Percentiles rank a stretch among this genome's conserved stretches.
These are phyloP conservation scores for Boletus holoroseus DNA, from an alignment of 1,284 basidiomycete species.

Conservation along the genomic window DNA sequence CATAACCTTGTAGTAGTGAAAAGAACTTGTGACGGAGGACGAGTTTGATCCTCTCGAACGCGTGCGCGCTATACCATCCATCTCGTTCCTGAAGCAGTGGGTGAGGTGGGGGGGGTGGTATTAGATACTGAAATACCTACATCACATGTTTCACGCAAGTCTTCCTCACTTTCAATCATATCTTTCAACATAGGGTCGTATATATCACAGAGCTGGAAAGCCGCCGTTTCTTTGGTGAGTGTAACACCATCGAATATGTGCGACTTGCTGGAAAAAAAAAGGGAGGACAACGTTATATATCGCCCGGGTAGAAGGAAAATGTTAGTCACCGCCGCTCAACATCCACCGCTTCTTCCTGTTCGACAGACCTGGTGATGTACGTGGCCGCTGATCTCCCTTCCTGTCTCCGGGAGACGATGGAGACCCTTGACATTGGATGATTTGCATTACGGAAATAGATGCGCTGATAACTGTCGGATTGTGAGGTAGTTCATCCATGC, in stretches of 20 bases:
- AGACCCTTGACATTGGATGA: conserved; percentile 68
- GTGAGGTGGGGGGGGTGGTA: neutral
- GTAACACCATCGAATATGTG: conserved; percentile 88
- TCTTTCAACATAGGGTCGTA: conserved; percentile 73
- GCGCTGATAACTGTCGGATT: conserved; percentile 63
- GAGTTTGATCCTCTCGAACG: conserved; percentile 76
- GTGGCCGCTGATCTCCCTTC: conserved; percentile 40
- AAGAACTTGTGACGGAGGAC: conserved; percentile 86
- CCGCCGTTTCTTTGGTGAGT: conserved; percentile 75
- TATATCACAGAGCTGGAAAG: conserved; percentile 93
- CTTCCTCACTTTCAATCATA: conserved; percentile 71
- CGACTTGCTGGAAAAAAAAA: conserved; percentile 44
- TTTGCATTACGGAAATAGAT: conserved; percentile 80
- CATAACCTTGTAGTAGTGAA: conserved; percentile 69
- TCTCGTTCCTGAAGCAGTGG: conserved; percentile 61
- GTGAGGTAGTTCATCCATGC: neutral
- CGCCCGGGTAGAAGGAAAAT: neutral
- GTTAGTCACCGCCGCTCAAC: conserved; percentile 38
- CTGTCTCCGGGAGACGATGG: conserved; percentile 61
- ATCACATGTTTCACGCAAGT: conserved; percentile 63
- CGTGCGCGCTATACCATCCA: conserved; percentile 78
- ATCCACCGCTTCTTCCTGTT: conserved; percentile 40
- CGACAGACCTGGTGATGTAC: conserved; percentile 37
- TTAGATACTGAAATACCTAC: conserved; percentile 40
- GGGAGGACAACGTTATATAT: neutral